Conservation (phyloP, 805 yeast genomes). For the Yamadazyma scolyti region DNA sequence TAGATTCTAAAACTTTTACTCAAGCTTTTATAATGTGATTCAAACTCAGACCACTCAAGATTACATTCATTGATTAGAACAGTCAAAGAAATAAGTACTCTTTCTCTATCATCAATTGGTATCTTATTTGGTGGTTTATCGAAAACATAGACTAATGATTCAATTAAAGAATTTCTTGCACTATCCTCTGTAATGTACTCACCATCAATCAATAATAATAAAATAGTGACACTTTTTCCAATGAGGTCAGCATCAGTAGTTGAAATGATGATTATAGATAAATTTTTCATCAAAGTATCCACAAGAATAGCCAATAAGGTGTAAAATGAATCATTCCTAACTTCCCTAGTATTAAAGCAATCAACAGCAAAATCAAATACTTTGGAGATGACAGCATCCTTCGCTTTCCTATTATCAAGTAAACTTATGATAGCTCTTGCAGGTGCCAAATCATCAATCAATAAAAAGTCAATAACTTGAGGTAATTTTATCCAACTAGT, state of each 20-base stretch:
- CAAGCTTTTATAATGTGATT: slow-evolving; percentile 45
- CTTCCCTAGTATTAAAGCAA: slow-evolving; percentile 39
- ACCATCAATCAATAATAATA: slow-evolving; percentile 52
- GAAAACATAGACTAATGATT: slow-evolving; percentile 56
- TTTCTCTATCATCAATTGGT: slow-evolving; percentile 48
- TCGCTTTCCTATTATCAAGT: slow-evolving; percentile 53
- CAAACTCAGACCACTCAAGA: slow-evolving; percentile 49
- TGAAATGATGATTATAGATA: slow-evolving; percentile 48
- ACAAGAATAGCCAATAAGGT: slow-evolving; percentile 56
- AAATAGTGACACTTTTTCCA: slow-evolving; percentile 48
- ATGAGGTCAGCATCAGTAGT: slow-evolving; percentile 44
- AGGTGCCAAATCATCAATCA: slow-evolving; percentile 53
- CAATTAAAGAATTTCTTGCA: slow-evolving; percentile 50
- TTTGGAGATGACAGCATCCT: slow-evolving; percentile 58
- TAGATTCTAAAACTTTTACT: slow-evolving; percentile 58
- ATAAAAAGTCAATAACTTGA: slow-evolving; percentile 48
- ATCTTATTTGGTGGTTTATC: slow-evolving; percentile 55
- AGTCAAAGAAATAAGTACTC: slow-evolving; percentile 55
- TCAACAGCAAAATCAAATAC: slow-evolving; percentile 53
- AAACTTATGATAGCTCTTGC: slow-evolving; percentile 53
- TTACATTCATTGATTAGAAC: slow-evolving; percentile 51
- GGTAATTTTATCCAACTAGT: slow-evolving; percentile 47
- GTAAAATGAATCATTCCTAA: slow-evolving; percentile 42
- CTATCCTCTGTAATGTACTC: slow-evolving; percentile 54
- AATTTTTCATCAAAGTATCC: slow-evolving; percentile 47